phyloP scores from a whole-genome alignment of 2,329 filamentous ascomycete species.

The Xylariaceae sp. region DNA sequence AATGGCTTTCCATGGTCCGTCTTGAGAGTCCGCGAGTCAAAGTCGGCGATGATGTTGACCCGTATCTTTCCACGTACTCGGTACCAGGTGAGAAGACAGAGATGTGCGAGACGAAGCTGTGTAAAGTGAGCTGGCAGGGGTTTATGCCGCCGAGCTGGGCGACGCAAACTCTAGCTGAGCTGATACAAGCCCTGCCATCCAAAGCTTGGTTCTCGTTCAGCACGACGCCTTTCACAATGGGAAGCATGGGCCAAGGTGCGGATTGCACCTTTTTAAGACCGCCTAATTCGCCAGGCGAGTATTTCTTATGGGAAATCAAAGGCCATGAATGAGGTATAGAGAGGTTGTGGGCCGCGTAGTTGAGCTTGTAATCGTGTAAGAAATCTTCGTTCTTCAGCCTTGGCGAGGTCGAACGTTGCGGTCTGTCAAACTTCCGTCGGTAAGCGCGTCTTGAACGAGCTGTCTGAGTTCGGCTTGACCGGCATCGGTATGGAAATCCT shows the following conservation, averaged over 20 bases:
- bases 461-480: conserved; percentile 75
- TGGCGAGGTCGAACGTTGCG: conserved; percentile 62
- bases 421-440: conserved; percentile 59
- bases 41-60: conserved; percentile 57
- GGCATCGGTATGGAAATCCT: conserved; percentile 77
- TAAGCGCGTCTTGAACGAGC: conserved; percentile 76
- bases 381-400: conserved; percentile 35
- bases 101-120: conserved; percentile 34
- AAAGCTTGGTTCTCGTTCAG: conserved; percentile 54
- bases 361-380: background rate
- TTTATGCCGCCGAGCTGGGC: conserved; percentile 54
- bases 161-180: conserved; percentile 43
- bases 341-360: background rate
- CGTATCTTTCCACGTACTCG: conserved; percentile 65
- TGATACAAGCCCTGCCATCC: conserved; percentile 40
- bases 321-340: conserved; percentile 36
- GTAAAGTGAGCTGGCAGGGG: conserved; percentile 56
- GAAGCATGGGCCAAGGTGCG: conserved; percentile 39
- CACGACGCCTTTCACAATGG: conserved; percentile 48
- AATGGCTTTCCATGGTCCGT: conserved; percentile 69
- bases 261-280: conserved; percentile 54
- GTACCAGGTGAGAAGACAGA: conserved; percentile 42
- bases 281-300: conserved; percentile 47
- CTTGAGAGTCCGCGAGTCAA: conserved; percentile 62
- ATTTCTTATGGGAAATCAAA: conserved; percentile 58